Evolutionary conservation across 2,329 filamentous ascomycete species (phyloP).

Genomic region (Fusarium phyllophilum): DNA sequence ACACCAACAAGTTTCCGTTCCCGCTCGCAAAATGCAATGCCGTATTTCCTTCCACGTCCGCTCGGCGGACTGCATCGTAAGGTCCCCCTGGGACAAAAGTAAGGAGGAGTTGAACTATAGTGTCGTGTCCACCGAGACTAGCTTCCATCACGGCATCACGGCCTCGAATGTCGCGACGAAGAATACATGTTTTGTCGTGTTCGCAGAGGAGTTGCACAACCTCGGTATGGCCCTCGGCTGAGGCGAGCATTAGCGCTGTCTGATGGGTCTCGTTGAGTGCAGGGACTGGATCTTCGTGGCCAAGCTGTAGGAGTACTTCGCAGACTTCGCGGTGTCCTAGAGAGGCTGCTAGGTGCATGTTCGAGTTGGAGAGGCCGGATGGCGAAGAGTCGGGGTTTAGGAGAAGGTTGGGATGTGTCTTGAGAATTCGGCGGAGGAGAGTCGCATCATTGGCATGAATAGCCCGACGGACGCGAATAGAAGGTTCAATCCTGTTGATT

Average conservation of each 20-base stretch:
- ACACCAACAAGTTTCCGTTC: slow-evolving; percentile 80
- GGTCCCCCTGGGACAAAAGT: slow-evolving; percentile 69
- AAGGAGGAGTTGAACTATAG: slow-evolving; percentile 71
- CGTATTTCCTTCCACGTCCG: slow-evolving; percentile 82
- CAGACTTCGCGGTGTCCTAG: slow-evolving; percentile 77
- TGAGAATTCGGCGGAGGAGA: slow-evolving; percentile 81
- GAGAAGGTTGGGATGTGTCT: slow-evolving; percentile 74
- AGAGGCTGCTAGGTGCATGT: slow-evolving; percentile 81
- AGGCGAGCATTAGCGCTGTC: slow-evolving; percentile 84
- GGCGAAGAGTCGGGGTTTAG: slow-evolving; percentile 82
- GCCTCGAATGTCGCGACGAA: slow-evolving; percentile 72
- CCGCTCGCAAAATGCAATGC: slow-evolving; percentile 87
- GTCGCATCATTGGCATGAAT: slow-evolving; percentile 78
- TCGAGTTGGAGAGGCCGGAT: slow-evolving; percentile 79
- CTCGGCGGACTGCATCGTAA: slow-evolving; percentile 62
- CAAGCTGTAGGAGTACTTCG: slow-evolving; percentile 74
- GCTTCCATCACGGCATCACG: slow-evolving; percentile 79
- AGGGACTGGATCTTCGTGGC: slow-evolving; percentile 78
- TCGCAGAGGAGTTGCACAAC: slow-evolving; percentile 78
- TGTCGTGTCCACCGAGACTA: slow-evolving; percentile 69
- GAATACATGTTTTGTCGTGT: slow-evolving; percentile 69
- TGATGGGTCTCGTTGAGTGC: slow-evolving; percentile 83
- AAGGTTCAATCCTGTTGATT: slow-evolving; percentile 74
- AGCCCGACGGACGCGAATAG: slow-evolving; percentile 81
- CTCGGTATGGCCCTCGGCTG: slow-evolving; percentile 74